These are phyloP conservation scores for Brachypodium distachyon DNA, from an alignment of 202 grass and related monocot species.

Conservation along the genomic window DNA sequence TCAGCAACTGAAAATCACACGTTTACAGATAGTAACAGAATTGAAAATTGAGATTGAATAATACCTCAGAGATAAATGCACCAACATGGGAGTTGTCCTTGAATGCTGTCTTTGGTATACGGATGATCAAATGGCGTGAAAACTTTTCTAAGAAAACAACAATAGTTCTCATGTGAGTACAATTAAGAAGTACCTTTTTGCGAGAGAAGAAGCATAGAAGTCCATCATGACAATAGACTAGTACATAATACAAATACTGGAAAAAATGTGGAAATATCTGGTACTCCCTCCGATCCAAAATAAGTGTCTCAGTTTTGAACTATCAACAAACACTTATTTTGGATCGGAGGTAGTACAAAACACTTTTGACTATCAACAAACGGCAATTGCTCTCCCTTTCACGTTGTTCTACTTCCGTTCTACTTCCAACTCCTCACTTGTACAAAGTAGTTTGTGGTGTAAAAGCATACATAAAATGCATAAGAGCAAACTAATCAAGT, in stretches of 20 bases:
- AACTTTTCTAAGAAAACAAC: slow-evolving; percentile 64
- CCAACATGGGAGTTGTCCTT: slow-evolving; percentile 98
- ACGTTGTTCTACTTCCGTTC: neutral
- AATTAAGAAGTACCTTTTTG: too few species aligned
- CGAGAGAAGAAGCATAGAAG: slow-evolving; percentile 14
- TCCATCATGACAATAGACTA: neutral
- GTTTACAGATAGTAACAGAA: neutral
- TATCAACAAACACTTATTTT: too few species aligned
- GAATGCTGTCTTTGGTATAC: slow-evolving; percentile 80
- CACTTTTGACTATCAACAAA: neutral
- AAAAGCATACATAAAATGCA: neutral
- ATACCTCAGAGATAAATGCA: slow-evolving; percentile 82
- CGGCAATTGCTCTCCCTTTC: neutral
- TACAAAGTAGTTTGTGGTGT: neutral
- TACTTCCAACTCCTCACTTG: neutral
- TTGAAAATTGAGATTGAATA: slow-evolving; percentile 8
- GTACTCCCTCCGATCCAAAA: too few species aligned
- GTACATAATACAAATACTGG: neutral
- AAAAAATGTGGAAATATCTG: neutral
- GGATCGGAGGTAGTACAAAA: too few species aligned
- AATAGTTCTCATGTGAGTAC: slow-evolving; percentile 8
- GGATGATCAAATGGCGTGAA: slow-evolving; percentile 83
- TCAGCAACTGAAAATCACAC: neutral
- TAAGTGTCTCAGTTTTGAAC: too few species aligned
- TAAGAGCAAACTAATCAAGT: neutral